phyloP scores from a whole-genome alignment of 257 asterid genomes.

The Salvia rosmarinus region DNA sequence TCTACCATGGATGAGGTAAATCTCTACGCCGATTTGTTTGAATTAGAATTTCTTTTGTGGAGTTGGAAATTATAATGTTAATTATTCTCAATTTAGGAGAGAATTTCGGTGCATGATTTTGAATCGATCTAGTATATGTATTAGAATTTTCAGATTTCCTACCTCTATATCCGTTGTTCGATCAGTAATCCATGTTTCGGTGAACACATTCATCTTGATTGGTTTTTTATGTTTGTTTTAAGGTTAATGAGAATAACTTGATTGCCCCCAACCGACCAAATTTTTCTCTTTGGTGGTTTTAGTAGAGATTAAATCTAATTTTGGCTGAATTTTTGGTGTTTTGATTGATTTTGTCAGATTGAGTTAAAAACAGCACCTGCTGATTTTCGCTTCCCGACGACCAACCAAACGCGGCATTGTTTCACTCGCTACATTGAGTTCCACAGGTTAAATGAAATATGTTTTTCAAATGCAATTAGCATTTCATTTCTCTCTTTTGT shows the following conservation, averaged over 20 bases:
- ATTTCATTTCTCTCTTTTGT: slow-evolving; percentile 8
- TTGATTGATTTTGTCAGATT: slow-evolving; percentile 48
- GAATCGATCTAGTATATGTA: background rate
- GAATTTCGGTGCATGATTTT: background rate
- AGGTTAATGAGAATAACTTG: background rate
- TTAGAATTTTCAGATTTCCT: background rate
- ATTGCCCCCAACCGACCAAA: too few relatives aligned
- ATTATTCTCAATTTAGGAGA: background rate
- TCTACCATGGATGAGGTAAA: slow-evolving; percentile 56
- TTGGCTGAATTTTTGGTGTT: background rate
- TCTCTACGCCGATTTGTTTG: background rate
- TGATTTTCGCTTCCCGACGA: slow-evolving; percentile 95
- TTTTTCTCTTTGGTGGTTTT: background rate
- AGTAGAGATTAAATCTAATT: background rate
- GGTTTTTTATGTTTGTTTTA: slow-evolving; percentile 11
- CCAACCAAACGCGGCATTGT: slow-evolving; percentile 94
- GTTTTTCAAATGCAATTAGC: background rate
- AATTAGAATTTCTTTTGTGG: background rate
- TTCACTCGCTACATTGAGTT: slow-evolving; percentile 94
- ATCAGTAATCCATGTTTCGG: background rate
- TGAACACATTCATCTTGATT: background rate
- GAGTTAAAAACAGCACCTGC: slow-evolving; percentile 93
- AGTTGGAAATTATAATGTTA: background rate
- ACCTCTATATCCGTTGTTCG: background rate
- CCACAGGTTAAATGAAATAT: slow-evolving; percentile 56